Evolutionary conservation across 2,329 filamentous ascomycete species (phyloP).

Genomic region (Volutella citrinella): DNA sequence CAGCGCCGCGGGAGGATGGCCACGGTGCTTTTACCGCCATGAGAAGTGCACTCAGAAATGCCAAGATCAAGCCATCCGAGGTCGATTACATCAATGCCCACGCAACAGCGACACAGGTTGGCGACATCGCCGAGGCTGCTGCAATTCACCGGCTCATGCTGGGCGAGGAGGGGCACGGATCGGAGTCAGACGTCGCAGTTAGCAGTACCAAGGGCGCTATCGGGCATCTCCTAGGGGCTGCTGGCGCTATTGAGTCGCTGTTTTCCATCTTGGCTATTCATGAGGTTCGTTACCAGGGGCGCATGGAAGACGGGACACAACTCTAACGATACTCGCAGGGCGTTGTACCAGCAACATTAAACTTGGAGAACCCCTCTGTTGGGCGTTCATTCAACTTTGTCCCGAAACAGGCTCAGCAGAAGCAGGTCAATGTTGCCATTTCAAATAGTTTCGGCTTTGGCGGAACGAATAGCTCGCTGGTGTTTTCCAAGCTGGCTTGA

Average conservation of each 20-base stretch:
- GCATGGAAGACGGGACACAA: background rate
- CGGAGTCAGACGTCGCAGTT: conserved; percentile 67
- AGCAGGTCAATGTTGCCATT: conserved; percentile 68
- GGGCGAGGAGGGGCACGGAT: conserved; percentile 63
- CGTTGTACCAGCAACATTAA: conserved; percentile 80
- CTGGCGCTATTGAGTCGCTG: conserved; percentile 85
- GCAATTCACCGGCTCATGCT: conserved; percentile 79
- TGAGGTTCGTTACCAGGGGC: conserved; percentile 55
- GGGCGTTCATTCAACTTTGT: conserved; percentile 84
- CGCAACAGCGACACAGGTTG: conserved; percentile 82
- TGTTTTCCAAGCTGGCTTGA: conserved; percentile 53
- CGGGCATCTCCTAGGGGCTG: conserved; percentile 87
- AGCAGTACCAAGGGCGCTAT: conserved; percentile 94
- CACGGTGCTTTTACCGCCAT: conserved; percentile 80
- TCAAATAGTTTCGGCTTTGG: conserved; percentile 99
- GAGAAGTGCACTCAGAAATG: conserved; percentile 75
- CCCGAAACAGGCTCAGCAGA: conserved; percentile 66
- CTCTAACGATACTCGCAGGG: conserved; percentile 51
- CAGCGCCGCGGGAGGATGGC: conserved; percentile 80
- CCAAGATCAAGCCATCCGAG: conserved; percentile 61
- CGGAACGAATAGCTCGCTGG: conserved; percentile 88
- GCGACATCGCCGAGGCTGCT: conserved; percentile 82
- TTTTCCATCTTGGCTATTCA: conserved; percentile 78
- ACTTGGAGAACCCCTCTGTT: conserved; percentile 65
- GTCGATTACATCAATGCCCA: conserved; percentile 96